Conservation (phyloP, 345 rosid genomes). For the Dipteronia sinensis region DNA sequence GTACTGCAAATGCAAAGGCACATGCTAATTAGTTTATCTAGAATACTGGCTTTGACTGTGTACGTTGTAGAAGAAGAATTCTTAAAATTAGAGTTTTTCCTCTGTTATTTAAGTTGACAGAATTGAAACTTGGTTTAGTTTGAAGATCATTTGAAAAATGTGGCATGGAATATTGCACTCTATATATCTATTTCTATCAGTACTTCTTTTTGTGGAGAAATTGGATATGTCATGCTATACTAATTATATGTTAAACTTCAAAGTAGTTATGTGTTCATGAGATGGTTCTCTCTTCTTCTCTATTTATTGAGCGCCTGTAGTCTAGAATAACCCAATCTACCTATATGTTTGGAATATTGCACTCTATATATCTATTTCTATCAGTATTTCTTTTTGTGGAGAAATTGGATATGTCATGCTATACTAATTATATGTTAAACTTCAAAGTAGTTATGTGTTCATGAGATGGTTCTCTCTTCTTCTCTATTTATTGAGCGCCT, state of each 20-base stretch:
- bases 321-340: no score
- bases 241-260: neutral
- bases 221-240: neutral
- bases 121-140: neutral
- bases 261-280: neutral
- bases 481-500: neutral
- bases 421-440: neutral
- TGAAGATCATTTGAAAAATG: neutral
- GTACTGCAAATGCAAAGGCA: neutral
- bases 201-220: neutral
- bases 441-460: neutral
- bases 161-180: neutral
- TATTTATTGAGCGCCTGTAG: no score
- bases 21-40: neutral
- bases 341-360: neutral
- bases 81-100: neutral
- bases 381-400: neutral
- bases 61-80: neutral
- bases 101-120: neutral
- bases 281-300: no score
- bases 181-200: neutral
- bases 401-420: neutral
- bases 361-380: neutral
- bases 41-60: neutral
- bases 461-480: neutral